Evolutionary conservation across 805 yeast genomes (phyloP).

Genomic region (Candida loeiensis): DNA sequence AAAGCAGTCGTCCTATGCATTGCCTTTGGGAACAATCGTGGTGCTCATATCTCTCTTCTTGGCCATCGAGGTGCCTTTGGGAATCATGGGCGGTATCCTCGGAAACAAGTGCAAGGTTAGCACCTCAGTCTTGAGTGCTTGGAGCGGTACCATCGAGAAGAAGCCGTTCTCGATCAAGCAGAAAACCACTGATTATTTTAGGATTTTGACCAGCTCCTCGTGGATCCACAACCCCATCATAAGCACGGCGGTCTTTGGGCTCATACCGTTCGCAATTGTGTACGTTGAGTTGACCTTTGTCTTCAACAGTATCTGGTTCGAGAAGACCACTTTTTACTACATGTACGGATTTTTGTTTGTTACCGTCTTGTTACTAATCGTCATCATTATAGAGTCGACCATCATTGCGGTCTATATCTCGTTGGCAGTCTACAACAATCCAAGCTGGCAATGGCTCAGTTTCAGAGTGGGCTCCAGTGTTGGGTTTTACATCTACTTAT

Average conservation of each 20-base stretch:
- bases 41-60: slow-evolving; percentile 57
- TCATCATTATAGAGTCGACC: slow-evolving; percentile 68
- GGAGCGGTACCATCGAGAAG: slow-evolving; percentile 1
- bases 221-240: slow-evolving; percentile 23
- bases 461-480: slow-evolving; percentile 67
- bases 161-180: slow-evolving; percentile 8
- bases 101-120: slow-evolving; percentile 37
- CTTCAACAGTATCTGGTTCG: slow-evolving; percentile 75
- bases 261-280: slow-evolving; percentile 76
- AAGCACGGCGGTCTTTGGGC: slow-evolving; percentile 53
- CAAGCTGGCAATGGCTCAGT: slow-evolving; percentile 81
- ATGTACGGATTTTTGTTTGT: slow-evolving; percentile 73
- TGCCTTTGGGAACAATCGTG: slow-evolving; percentile 74
- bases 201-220: slow-evolving; percentile 9
- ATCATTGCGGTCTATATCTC: slow-evolving; percentile 65
- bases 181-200: slow-evolving; percentile 5
- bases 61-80: slow-evolving; percentile 69
- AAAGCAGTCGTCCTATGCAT: slow-evolving; percentile 66
- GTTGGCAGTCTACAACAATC: slow-evolving; percentile 50
- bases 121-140: slow-evolving; percentile 16
- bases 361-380: slow-evolving; percentile 54
- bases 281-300: slow-evolving; percentile 73
- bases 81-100: slow-evolving; percentile 64
- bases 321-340: slow-evolving; percentile 73
- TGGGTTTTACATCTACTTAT: slow-evolving; percentile 65